These are phyloP conservation scores for Mycena pura DNA, from an alignment of 768 basidiomycete species.

Conservation along the genomic window DNA sequence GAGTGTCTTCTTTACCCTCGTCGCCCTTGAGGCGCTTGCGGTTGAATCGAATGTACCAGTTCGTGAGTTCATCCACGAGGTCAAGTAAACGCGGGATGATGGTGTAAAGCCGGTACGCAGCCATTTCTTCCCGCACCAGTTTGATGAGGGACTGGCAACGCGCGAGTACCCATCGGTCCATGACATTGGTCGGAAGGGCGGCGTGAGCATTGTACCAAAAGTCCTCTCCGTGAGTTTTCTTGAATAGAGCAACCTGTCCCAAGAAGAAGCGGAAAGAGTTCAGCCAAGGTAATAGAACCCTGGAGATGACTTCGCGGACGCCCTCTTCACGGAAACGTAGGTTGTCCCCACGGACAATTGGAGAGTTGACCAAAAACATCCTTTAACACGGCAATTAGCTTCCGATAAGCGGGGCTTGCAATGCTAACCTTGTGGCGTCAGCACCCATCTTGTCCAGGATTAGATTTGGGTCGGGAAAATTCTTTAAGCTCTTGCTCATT, in stretches of 20 bases:
- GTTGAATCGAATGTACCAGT: conserved; percentile 99
- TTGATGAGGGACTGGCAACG: conserved; percentile 97
- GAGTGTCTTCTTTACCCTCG: conserved; percentile 87
- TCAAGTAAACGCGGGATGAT: conserved; percentile 94
- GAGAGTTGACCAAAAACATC: conserved; percentile 99
- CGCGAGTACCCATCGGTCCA: conserved; percentile 99
- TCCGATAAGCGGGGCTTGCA: background rate
- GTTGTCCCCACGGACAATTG: conserved; percentile 97
- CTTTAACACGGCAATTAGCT: conserved; percentile 43
- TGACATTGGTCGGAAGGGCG: conserved; percentile 86
- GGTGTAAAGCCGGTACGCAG: conserved; percentile 95
- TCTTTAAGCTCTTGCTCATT: conserved; percentile 97
- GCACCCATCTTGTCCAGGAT: conserved; percentile 93
- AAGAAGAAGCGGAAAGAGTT: conserved; percentile 99
- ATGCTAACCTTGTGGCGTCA: conserved; percentile 83
- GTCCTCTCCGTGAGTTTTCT: conserved; percentile 76
- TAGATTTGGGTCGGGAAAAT: conserved; percentile 95
- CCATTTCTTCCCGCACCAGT: conserved; percentile 93
- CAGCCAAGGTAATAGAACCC: conserved; percentile 97
- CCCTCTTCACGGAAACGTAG: conserved; percentile 98
- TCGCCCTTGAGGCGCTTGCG: conserved; percentile 95
- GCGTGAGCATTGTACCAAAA: conserved; percentile 92
- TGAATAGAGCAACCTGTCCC: conserved; percentile 87
- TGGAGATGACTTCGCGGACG: conserved; percentile 93
- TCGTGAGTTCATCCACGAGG: conserved; percentile 95